These are phyloP conservation scores for Musa troglodytarum DNA, from an alignment of 176 grass and related monocot species.

Conservation along the genomic window DNA sequence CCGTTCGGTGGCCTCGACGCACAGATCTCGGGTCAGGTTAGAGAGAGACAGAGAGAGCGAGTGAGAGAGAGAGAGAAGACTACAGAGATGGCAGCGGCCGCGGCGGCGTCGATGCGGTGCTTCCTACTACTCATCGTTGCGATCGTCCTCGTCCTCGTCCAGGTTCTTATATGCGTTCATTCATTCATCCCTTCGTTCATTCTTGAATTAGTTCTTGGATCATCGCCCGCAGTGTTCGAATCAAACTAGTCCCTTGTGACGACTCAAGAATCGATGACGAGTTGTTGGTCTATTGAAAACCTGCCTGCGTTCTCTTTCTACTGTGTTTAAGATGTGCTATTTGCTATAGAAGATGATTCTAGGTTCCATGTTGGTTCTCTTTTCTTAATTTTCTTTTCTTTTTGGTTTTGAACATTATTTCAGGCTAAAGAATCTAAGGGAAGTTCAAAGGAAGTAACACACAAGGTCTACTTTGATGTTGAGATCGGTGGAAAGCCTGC, in stretches of 20 bases:
- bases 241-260: no score
- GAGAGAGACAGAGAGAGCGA: no score
- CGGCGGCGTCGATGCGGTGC: slow-evolving; percentile 29
- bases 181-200: no score
- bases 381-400: neutral
- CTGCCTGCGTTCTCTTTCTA: no score
- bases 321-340: no score
- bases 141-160: slow-evolving; percentile 61
- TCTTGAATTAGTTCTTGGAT: neutral
- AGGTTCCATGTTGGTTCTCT: neutral
- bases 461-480: slow-evolving; percentile 91
- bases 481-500: slow-evolving; percentile 78
- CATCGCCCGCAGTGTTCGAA: neutral
- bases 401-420: neutral
- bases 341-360: no score
- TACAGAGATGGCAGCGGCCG: neutral
- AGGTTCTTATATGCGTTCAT: slow-evolving; percentile 37
- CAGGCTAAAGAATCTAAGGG: slow-evolving; percentile 59
- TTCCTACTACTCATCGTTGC: slow-evolving; percentile 41
- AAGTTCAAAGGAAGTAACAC: slow-evolving; percentile 54
- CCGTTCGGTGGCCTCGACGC: no score
- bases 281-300: no score
- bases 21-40: no score
- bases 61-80: no score
- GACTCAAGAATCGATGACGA: no score